phyloP scores from a whole-genome alignment of 768 basidiomycete genomes.

The Boletus huronensis region DNA sequence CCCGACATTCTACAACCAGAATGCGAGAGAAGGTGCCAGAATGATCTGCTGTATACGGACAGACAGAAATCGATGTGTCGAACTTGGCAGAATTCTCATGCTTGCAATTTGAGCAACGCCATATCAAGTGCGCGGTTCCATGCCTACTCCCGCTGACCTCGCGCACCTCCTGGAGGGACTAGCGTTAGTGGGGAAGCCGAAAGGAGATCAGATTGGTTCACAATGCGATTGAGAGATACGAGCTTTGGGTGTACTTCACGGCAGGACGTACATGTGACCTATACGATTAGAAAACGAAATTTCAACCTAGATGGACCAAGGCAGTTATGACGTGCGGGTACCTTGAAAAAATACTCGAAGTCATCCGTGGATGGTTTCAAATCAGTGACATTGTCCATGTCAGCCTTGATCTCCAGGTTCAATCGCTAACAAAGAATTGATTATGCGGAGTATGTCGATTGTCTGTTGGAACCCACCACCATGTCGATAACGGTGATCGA shows the following conservation, averaged over 20 bases:
- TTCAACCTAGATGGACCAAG: not conserved
- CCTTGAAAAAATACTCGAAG: constrained; percentile 82
- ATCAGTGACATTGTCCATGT: constrained; percentile 74
- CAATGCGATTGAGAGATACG: constrained; percentile 68
- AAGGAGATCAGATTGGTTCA: constrained; percentile 28
- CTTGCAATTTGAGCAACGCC: constrained; percentile 75
- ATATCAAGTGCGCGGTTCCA: constrained; percentile 73
- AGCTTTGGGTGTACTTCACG: constrained; percentile 71
- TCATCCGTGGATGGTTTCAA: constrained; percentile 60
- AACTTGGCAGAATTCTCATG: constrained; percentile 83
- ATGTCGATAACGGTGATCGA: constrained; percentile 28
- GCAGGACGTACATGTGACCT: constrained; percentile 81
- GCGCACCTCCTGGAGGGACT: constrained; percentile 52
- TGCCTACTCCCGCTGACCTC: constrained; percentile 67
- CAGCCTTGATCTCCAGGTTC: constrained; percentile 69
- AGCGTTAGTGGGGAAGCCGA: not conserved
- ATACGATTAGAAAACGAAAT: not conserved
- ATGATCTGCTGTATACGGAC: constrained; percentile 59
- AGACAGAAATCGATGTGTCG: constrained; percentile 45
- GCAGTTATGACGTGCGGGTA: constrained; percentile 22
- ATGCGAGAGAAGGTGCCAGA: constrained; percentile 60
- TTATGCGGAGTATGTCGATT: not conserved
- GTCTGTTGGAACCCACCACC: constrained; percentile 44
- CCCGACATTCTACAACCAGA: constrained; percentile 77
- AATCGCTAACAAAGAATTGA: constrained; percentile 41